A percentile compares a stretch with the other conserved stretches of the same genome.
phyloP scores from a whole-genome alignment of 2,329 filamentous ascomycete species.

The Cadophora gregata region DNA sequence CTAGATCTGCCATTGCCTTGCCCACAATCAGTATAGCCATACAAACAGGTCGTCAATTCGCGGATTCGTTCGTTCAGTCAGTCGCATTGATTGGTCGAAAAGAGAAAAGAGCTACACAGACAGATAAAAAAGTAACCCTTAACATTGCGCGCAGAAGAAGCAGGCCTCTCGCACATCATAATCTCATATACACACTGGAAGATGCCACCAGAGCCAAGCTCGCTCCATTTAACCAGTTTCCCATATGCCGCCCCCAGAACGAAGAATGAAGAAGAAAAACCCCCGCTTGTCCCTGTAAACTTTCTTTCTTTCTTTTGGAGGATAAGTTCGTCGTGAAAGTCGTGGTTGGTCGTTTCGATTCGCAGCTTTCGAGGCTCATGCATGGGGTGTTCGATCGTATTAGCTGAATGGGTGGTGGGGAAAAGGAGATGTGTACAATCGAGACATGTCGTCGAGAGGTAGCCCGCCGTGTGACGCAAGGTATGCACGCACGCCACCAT shows the following conservation, averaged over 20 bases:
- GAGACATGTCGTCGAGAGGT: constrained; percentile 31
- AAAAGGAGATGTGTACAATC: constrained; percentile 39
- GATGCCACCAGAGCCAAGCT: constrained; percentile 27
- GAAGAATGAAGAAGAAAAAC: constrained; percentile 18
- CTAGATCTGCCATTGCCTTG: neutral
- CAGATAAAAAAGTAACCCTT: constrained; percentile 28
- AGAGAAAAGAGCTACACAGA: constrained; percentile 29
- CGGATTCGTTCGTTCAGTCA: constrained; percentile 1
- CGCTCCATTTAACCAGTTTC: constrained; percentile 17
- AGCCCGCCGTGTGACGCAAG: constrained; percentile 27
- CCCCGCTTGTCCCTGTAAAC: constrained; percentile 23
- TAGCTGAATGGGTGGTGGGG: constrained; percentile 27
- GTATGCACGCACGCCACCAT: constrained; percentile 38
- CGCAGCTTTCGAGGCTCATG: constrained; percentile 31
- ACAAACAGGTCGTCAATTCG: neutral
- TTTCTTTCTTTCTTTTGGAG: constrained; percentile 31
- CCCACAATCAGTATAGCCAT: neutral
- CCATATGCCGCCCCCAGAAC: constrained; percentile 21
- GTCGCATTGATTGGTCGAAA: constrained; percentile 23
- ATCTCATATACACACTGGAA: constrained; percentile 40
- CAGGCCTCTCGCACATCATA: constrained; percentile 38
- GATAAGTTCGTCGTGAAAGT: constrained; percentile 24
- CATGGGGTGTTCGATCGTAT: constrained; percentile 28
- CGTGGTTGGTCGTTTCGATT: constrained; percentile 33
- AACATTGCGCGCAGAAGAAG: constrained; percentile 33